These are phyloP conservation scores for Prunus mongolica DNA, from an alignment of 306 rosid species.

Conservation along the genomic window DNA sequence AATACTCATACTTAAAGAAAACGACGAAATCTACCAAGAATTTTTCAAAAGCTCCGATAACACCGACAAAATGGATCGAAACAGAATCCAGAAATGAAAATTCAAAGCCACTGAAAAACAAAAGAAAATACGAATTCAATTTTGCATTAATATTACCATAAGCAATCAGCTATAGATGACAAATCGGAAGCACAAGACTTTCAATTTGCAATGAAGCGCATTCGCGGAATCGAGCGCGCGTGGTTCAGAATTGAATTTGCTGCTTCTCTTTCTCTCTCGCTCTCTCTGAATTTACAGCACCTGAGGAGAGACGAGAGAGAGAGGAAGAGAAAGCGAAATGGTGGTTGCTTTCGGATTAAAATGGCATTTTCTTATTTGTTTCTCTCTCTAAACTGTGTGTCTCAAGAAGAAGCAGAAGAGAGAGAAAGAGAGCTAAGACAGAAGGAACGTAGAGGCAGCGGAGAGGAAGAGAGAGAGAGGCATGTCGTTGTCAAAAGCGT, in stretches of 20 bases:
- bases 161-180: slow-evolving; percentile 27
- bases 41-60: neutral
- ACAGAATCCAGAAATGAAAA: slow-evolving; percentile 6
- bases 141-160: neutral
- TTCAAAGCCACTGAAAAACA: neutral
- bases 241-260: neutral
- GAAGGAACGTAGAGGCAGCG: neutral
- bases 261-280: slow-evolving; percentile 13
- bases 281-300: neutral
- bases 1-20: slow-evolving; percentile 12
- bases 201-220: neutral
- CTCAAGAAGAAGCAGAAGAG: slow-evolving; percentile 8
- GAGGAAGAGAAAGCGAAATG: slow-evolving; percentile 6
- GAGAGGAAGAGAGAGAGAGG: slow-evolving; percentile 3
- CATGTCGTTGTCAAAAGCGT: slow-evolving; percentile 47
- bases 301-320: neutral
- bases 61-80: slow-evolving; percentile 13
- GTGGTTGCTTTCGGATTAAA: slow-evolving; percentile 33
- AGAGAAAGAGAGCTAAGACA: neutral
- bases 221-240: slow-evolving; percentile 10
- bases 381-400: slow-evolving; percentile 13
- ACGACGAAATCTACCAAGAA: slow-evolving; percentile 19
- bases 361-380: slow-evolving; percentile 25
- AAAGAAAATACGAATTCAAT: slow-evolving; percentile 1
- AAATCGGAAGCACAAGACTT: slow-evolving; percentile 2